Conservation (phyloP, 129 eudicot genomes). For the Pseudognaphalium luteoalbum region DNA sequence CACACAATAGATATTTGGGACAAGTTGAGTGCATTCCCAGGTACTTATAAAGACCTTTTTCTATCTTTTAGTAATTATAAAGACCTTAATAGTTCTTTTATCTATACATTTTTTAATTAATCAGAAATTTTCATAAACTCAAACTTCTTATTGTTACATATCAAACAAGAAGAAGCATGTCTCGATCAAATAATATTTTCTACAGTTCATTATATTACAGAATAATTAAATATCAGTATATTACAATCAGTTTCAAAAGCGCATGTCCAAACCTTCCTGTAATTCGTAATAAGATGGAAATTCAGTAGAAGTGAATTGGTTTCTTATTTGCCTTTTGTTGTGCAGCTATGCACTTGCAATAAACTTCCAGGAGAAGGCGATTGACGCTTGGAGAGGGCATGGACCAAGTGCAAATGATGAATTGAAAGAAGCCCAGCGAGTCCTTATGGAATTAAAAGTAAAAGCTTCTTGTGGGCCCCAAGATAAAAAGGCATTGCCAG, state of each 20-base stretch:
- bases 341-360: conserved; percentile 82
- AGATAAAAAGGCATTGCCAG: conserved; percentile 50
- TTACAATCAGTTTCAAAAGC: not conserved
- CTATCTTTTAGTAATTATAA: too few relatives aligned
- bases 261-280: not conserved
- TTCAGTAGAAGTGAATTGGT: not conserved
- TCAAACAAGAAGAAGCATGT: not conserved
- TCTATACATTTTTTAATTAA: not conserved
- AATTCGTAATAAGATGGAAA: not conserved
- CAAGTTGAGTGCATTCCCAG: too few relatives aligned
- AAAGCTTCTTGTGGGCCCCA: conserved; percentile 47
- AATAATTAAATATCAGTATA: not conserved
- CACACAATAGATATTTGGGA: too few relatives aligned
- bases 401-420: conserved; percentile 73
- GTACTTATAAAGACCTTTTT: too few relatives aligned
- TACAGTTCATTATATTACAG: not conserved
- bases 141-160: not conserved
- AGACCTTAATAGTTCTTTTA: not conserved
- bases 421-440: conserved; percentile 64
- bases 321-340: conserved; percentile 21
- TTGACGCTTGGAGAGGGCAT: conserved; percentile 77
- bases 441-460: conserved; percentile 60
- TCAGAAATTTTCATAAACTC: not conserved
- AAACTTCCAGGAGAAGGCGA: conserved; percentile 75
- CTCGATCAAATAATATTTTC: not conserved